These are phyloP conservation scores for Saposhnikovia divaricata DNA, from an alignment of 129 eudicot species.

Conservation along the genomic window DNA sequence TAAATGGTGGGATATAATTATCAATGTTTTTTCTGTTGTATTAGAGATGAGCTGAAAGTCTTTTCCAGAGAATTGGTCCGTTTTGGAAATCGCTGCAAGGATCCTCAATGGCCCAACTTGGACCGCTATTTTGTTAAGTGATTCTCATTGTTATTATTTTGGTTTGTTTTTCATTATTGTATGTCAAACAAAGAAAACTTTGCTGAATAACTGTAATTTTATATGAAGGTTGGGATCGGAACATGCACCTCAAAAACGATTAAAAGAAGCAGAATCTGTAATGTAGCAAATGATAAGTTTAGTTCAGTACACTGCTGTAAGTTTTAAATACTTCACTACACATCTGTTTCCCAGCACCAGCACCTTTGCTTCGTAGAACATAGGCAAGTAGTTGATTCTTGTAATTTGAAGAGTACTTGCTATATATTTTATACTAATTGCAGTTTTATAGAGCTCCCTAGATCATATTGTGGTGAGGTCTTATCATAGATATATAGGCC, in stretches of 20 bases:
- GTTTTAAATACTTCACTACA: conserved; percentile 16
- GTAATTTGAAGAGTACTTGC: not conserved
- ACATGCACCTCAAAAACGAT: conserved; percentile 60
- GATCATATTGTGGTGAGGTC: not conserved
- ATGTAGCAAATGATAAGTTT: conserved; percentile 69
- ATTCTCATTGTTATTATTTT: conserved; percentile 8
- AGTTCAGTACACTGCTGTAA: conserved; percentile 91
- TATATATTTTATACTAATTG: not conserved
- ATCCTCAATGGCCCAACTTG: conserved; percentile 98
- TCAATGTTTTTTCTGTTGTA: conserved; percentile 9
- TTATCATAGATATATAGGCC: not conserved
- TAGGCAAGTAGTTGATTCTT: not conserved
- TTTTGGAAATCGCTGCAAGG: conserved; percentile 96
- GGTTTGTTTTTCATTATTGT: not conserved
- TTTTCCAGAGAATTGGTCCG: conserved; percentile 94
- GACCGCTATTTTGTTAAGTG: conserved; percentile 96
- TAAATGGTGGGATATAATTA: not conserved
- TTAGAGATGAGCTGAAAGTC: conserved; percentile 82
- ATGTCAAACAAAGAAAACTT: conserved; percentile 13
- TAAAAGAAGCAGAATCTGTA: conserved; percentile 74
- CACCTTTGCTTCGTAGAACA: not conserved
- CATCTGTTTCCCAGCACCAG: not conserved
- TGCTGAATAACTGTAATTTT: conserved; percentile 18
- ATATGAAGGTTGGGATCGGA: conserved; percentile 66
- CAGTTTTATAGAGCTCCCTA: not conserved